A percentile compares a stretch with the other conserved stretches of the same genome.
Evolutionary conservation across 2,329 filamentous ascomycete genomes (phyloP).

Genomic region (Colletotrichum cordylinicola): DNA sequence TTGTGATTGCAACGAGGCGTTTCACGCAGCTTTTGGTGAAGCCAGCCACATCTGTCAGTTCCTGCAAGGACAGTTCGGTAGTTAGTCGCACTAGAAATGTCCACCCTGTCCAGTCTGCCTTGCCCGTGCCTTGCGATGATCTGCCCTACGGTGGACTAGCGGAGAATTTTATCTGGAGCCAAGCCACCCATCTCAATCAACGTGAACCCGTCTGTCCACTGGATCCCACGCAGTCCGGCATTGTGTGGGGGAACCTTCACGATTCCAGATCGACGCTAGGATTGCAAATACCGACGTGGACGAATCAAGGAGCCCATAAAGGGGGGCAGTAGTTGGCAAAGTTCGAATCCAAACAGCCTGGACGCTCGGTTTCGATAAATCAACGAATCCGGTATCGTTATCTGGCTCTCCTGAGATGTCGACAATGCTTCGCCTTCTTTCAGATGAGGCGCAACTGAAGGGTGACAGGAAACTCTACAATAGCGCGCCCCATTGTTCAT

Average conservation of each 20-base stretch:
- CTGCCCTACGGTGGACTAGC: slow-evolving; percentile 1
- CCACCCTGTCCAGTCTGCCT: neutral
- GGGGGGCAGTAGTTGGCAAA: neutral
- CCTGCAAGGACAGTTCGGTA: neutral
- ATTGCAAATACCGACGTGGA: neutral
- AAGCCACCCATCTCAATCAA: slow-evolving; percentile 6
- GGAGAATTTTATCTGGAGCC: slow-evolving; percentile 12
- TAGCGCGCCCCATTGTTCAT: neutral
- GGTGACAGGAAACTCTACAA: neutral
- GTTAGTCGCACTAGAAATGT: neutral
- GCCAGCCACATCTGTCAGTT: neutral
- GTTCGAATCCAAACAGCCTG: neutral
- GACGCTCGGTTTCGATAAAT: slow-evolving; percentile 5
- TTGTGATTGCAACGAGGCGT: neutral
- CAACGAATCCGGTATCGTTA: neutral
- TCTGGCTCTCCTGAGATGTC: neutral
- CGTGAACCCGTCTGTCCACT: neutral
- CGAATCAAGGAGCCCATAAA: neutral
- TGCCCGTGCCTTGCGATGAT: neutral
- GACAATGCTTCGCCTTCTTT: neutral
- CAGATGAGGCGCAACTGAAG: neutral
- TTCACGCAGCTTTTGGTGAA: neutral
- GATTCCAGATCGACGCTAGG: slow-evolving; percentile 3
- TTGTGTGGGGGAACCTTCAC: neutral
- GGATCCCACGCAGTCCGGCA: neutral